phyloP scores from a whole-genome alignment of 1,284 basidiomycete species.

The Austroboletus olivaceoglutinosus region DNA sequence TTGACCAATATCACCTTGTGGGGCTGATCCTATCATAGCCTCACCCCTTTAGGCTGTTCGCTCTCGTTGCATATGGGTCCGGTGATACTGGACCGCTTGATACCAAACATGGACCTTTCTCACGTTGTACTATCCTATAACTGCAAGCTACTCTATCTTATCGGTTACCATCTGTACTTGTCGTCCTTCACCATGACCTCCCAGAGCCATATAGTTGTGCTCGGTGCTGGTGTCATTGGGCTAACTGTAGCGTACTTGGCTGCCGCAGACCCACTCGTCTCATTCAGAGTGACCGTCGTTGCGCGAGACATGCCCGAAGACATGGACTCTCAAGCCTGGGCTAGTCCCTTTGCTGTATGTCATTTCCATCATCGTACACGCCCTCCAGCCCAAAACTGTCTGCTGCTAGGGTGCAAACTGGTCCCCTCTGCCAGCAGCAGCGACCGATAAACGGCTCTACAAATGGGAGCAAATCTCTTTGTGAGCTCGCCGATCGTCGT shows the following conservation, averaged over 20 bases:
- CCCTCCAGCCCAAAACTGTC: background rate
- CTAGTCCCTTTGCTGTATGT: constrained; percentile 70
- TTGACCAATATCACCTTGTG: constrained; percentile 47
- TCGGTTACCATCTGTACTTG: background rate
- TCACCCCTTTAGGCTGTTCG: background rate
- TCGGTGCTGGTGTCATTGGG: constrained; percentile 55
- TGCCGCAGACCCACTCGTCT: constrained; percentile 19
- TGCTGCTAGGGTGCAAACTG: constrained; percentile 59
- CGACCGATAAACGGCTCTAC: constrained; percentile 36
- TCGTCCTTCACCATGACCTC: constrained; percentile 5
- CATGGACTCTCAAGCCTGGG: constrained; percentile 55
- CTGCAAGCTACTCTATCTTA: constrained; percentile 6
- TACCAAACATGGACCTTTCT: background rate
- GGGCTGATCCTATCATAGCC: constrained; percentile 33
- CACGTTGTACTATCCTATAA: background rate
- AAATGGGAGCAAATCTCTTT: constrained; percentile 45
- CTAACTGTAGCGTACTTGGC: constrained; percentile 45
- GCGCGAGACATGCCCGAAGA: constrained; percentile 69
- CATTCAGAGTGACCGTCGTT: constrained; percentile 53
- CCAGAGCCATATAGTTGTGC: constrained; percentile 38
- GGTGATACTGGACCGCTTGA: too few relatives aligned
- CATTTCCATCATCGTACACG: background rate
- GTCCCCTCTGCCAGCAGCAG: constrained; percentile 58
- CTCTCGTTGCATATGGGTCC: too few relatives aligned
- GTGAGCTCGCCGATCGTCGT: constrained; percentile 31